These are phyloP conservation scores for Phytophthora niederhauseri DNA, from an alignment of 352 stramenopile species.

Conservation along the genomic window DNA sequence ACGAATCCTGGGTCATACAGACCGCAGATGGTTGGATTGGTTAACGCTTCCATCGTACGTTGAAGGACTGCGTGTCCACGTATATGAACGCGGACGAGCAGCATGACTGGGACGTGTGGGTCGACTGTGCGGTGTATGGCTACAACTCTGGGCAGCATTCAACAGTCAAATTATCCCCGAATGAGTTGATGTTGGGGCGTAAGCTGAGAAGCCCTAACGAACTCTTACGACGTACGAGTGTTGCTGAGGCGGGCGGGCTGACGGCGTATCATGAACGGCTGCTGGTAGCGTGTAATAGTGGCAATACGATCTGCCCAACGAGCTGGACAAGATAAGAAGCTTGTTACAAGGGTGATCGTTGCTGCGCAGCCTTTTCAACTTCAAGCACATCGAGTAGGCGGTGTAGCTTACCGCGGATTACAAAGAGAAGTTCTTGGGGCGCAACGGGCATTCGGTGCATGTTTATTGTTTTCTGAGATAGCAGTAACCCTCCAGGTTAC, in stretches of 20 bases:
- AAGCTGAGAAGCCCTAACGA: background rate
- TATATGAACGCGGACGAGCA: background rate
- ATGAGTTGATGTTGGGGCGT: conserved; percentile 2
- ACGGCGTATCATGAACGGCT: background rate
- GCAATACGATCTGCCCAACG: no score
- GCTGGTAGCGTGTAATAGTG: no score
- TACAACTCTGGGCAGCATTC: background rate
- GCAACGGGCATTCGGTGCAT: no score
- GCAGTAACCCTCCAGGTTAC: no score
- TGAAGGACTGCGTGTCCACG: background rate
- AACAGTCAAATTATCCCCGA: background rate
- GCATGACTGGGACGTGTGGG: background rate
- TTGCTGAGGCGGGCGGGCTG: background rate
- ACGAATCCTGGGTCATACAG: background rate
- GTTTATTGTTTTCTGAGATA: no score
- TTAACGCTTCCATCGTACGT: background rate
- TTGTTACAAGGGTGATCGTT: no score
- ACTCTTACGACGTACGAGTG: background rate
- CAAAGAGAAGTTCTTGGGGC: no score
- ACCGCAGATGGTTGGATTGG: background rate
- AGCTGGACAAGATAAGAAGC: no score
- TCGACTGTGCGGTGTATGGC: background rate
- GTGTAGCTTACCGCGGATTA: no score
- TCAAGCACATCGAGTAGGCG: no score
- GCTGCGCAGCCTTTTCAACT: no score